Evolutionary conservation across 139 green algal species (phyloP).

Genomic region (Chlamydomonas sphaeroides): DNA sequence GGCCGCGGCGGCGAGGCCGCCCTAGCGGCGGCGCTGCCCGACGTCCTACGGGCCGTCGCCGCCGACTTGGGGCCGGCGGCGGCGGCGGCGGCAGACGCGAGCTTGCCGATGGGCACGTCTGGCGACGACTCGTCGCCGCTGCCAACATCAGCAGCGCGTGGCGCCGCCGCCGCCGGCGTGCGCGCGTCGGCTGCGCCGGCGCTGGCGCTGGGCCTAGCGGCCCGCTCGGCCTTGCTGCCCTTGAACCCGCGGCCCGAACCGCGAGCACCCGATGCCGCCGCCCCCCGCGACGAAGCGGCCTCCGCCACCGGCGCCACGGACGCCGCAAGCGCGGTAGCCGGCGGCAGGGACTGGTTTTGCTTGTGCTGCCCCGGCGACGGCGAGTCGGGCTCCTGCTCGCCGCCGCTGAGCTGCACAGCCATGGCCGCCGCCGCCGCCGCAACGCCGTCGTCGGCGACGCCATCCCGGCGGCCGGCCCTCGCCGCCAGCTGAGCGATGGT

Average conservation of each 20-base stretch:
- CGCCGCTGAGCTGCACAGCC: not conserved
- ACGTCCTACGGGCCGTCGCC: no score
- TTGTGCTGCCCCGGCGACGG: not conserved
- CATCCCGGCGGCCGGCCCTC: not conserved
- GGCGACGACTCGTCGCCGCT: slow-evolving; percentile 10
- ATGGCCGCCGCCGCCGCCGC: not conserved
- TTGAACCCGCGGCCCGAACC: no score
- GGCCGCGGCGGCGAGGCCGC: no score
- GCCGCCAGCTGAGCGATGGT: slow-evolving; percentile 12
- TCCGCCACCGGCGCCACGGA: not conserved
- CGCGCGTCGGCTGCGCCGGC: no score
- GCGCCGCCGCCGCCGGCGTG: no score
- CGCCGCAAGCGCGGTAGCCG: not conserved
- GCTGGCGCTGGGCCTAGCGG: no score
- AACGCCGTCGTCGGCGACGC: not conserved
- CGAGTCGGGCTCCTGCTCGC: not conserved
- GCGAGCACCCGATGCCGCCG: no score
- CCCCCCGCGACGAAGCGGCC: no score
- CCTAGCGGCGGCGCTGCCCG: no score
- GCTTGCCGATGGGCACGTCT: slow-evolving; percentile 25
- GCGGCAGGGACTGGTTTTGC: not conserved
- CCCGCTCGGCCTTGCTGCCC: no score
- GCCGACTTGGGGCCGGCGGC: no score
- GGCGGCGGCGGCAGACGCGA: not conserved
- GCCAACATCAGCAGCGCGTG: no score